phyloP scores from a whole-genome alignment of 2,329 filamentous ascomycete genomes.

The Aciculosporium take region DNA sequence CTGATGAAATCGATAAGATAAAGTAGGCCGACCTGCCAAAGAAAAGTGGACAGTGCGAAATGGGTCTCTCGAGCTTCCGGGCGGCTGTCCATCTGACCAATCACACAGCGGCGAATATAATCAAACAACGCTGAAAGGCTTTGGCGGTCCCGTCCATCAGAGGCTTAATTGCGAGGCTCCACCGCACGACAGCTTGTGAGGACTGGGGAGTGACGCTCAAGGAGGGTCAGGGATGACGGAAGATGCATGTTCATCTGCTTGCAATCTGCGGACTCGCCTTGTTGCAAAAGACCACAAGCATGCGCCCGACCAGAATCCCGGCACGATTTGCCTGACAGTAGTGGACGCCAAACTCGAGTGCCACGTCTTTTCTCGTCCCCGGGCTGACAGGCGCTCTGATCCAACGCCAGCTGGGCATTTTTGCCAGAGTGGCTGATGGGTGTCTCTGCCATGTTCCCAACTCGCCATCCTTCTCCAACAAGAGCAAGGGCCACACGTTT shows the following conservation, averaged over 20 bases:
- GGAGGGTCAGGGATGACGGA: constrained; percentile 4
- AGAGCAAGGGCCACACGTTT: not conserved
- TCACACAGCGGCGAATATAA: constrained; percentile 9
- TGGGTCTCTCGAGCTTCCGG: too few species aligned
- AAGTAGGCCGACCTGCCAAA: too few species aligned
- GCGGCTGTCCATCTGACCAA: constrained; percentile 5
- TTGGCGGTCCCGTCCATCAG: not conserved
- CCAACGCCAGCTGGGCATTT: too few species aligned
- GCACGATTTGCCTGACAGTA: too few species aligned
- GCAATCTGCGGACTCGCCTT: constrained; percentile 1
- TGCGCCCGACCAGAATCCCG: too few species aligned
- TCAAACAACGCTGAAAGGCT: constrained; percentile 5
- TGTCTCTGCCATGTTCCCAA: not conserved
- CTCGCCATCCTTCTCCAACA: too few species aligned
- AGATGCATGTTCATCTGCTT: not conserved
- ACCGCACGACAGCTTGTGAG: not conserved
- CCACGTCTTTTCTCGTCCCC: too few species aligned
- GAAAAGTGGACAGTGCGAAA: constrained; percentile 1
- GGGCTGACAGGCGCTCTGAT: too few species aligned
- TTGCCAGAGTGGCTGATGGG: not conserved
- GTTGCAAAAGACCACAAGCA: too few species aligned
- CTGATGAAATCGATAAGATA: constrained; percentile 8
- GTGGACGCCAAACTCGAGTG: too few species aligned
- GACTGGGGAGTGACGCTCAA: constrained; percentile 4
- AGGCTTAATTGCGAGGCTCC: constrained; percentile 1